Conservation (phyloP, 2,329 filamentous ascomycete species). For the Sphaceloma murrayae region DNA sequence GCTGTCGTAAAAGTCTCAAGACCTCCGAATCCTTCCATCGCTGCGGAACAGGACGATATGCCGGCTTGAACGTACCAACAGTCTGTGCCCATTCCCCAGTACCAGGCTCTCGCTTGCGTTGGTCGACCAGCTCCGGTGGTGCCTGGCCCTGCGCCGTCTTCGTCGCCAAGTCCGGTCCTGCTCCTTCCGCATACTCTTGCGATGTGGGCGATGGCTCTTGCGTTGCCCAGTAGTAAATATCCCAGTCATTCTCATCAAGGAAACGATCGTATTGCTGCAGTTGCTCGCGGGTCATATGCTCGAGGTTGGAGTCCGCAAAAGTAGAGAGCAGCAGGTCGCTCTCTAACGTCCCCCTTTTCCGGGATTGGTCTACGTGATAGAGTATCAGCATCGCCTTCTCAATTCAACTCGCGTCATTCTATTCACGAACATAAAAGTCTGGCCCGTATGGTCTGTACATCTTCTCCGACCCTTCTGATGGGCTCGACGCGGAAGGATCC, state of each 20-base stretch:
- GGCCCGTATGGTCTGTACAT: constrained; percentile 75
- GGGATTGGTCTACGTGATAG: constrained; percentile 67
- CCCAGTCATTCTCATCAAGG: constrained; percentile 94
- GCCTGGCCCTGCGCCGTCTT: constrained; percentile 38
- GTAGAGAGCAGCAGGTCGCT: constrained; percentile 93
- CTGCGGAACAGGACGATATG: constrained; percentile 78
- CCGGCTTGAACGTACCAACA: constrained; percentile 84
- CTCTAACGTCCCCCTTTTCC: constrained; percentile 92
- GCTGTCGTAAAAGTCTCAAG: constrained; percentile 62
- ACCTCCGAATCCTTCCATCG: constrained; percentile 81
- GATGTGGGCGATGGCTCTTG: constrained; percentile 61
- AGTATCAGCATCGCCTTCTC: constrained; percentile 18
- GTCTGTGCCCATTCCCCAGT: constrained; percentile 94
- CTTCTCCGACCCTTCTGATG: constrained; percentile 74
- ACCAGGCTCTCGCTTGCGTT: constrained; percentile 36
- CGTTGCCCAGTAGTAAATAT: constrained; percentile 99
- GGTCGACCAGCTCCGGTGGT: constrained; percentile 30
- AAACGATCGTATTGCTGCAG: constrained; percentile 32
- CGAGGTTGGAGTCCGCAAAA: constrained; percentile 74
- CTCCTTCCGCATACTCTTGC: constrained; percentile 46
- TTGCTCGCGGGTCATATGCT: constrained; percentile 52
- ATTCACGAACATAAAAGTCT: constrained; percentile 59
- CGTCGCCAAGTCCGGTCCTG: constrained; percentile 35
- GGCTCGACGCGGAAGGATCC: constrained; percentile 83
- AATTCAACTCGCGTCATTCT: constrained; percentile 6